These are phyloP conservation scores for Casuarina equisetifolia DNA, from an alignment of 306 rosid genomes.

Conservation along the genomic window DNA sequence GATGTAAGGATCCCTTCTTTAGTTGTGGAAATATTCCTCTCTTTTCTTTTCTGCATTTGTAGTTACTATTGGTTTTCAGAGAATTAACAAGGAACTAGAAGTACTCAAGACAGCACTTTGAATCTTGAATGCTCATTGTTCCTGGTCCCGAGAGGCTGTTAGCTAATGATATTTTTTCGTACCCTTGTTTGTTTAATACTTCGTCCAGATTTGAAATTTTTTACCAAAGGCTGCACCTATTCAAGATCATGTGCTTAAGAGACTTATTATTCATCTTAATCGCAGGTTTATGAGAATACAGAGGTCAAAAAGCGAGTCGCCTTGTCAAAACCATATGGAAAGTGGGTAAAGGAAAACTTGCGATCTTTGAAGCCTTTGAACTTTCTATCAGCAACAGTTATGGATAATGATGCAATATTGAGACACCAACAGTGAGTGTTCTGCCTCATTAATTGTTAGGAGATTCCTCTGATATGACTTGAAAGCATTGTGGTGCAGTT, in stretches of 20 bases:
- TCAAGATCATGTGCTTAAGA: neutral
- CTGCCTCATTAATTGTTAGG: conserved; percentile 10
- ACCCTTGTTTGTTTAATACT: neutral
- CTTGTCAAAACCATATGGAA: conserved; percentile 79
- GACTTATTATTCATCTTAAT: conserved; percentile 29
- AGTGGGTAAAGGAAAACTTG: conserved; percentile 83
- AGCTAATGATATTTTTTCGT: neutral
- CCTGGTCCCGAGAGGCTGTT: neutral
- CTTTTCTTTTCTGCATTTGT: too few relatives aligned
- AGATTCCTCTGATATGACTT: neutral
- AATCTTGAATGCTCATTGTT: neutral
- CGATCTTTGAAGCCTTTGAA: conserved; percentile 70
- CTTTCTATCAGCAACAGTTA: conserved; percentile 70
- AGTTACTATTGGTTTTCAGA: neutral
- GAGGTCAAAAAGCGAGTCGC: conserved; percentile 97
- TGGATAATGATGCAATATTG: conserved; percentile 77
- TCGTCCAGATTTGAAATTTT: neutral
- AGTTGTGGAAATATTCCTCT: neutral
- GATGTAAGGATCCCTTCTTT: neutral
- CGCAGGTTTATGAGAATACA: conserved; percentile 92
- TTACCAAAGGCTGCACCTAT: neutral
- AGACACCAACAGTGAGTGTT: conserved; percentile 93
- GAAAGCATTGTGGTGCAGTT: conserved; percentile 5
- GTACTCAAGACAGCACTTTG: neutral
- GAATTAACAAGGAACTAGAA: too few relatives aligned